Evolutionary conservation across 179 eudicot species (phyloP), one percentile per base, ranked within the genome.

Genomic region (Heliamphora pulchella): DNA sequence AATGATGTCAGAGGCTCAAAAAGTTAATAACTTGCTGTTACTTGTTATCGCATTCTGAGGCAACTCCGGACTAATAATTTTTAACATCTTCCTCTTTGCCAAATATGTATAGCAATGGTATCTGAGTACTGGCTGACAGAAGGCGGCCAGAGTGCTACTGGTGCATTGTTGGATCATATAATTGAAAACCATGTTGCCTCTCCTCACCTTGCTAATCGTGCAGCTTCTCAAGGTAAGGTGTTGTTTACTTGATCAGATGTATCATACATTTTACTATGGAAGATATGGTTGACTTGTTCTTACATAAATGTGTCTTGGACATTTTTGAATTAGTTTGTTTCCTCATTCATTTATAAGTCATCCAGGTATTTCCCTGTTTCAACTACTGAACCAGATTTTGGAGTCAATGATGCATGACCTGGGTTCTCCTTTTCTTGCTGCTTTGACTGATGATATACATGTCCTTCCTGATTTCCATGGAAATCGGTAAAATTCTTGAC

Each of bases 121-220:
- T 98, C 99, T 69, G 89, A 89, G 82, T 96, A 82, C 82, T 96
- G 99, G 99, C 94, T 96, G 44, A 94, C 99, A 57, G 99, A 96
- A 87, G 99, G 98, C 61, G 99, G 99, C 59, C 99, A 96, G 86
- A 96, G 99, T 86, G 99, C 97, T 51, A 96, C 98, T 59, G 99
- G 99, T 78, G 96, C 96, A 69, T 88, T 96, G 57, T 84, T 96
- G 75, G 98, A 96, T 86, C 77, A 96, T 83, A 81, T 94, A 80
- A 86, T 96, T 73, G 97, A 94, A 75, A 92, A 87, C 80, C 97
- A 96, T 82, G 88, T 88, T 71, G 98, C 97, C 79, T 92, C 96
- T 79, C 91, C 90, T 75, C 89, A 83, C 67, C 90, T 96, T 76
- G 99, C 99, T n/a, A 94, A 94, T 82, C 87, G 88, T 78, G 98